Evolutionary conservation across 2,329 filamentous ascomycete species (phyloP), one percentile per base, ranked within the genome.

Genomic region (Fonsecaea erecta): DNA sequence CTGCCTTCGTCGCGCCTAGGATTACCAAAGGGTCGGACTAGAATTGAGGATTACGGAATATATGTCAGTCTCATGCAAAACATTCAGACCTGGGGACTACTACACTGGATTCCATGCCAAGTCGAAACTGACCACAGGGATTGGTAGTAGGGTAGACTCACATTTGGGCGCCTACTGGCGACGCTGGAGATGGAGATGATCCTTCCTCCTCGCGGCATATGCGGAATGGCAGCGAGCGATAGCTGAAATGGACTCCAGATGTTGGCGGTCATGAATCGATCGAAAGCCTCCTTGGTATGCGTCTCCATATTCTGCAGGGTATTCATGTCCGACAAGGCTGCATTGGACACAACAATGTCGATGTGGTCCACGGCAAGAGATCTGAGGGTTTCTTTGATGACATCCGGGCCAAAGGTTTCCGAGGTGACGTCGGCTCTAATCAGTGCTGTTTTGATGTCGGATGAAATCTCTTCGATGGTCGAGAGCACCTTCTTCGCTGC

Each of bases 1-100:
- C 77, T 6, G 72, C 70, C 40, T 75, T 71, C 6, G 78, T 70
- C 1, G 74, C 55, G 18, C 57, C 54, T 52, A 78, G 61, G 30
- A 51, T 30, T 6, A 63, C 51, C 12, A 59, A 52, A 12, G 40
- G 63, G 32, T 53, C 52, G 21, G 28, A 28, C 37, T 40, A 40
- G 14, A 18, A 14, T 37, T 16, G 4, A 14, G 35, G 14, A 37
- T 4, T 16, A 9, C 11, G 4, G 11, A 16, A 37, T 14, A 37
- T 14, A 12, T 4, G 35, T 37, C 11, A 37, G 35, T 37, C 16
- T 14, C 11, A 37, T 14, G 11, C 9, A 16, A 37, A 37, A 37
- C 35, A 37, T 16, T 32, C 30, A 32, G 30, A 32, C 4, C 30
- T 32, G 30, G 30, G 30, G 30, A 32, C 4, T 32, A 9, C 4